Conservation (phyloP, 371 early-diverging fungal species). For the Funneliformis caledonium region DNA sequence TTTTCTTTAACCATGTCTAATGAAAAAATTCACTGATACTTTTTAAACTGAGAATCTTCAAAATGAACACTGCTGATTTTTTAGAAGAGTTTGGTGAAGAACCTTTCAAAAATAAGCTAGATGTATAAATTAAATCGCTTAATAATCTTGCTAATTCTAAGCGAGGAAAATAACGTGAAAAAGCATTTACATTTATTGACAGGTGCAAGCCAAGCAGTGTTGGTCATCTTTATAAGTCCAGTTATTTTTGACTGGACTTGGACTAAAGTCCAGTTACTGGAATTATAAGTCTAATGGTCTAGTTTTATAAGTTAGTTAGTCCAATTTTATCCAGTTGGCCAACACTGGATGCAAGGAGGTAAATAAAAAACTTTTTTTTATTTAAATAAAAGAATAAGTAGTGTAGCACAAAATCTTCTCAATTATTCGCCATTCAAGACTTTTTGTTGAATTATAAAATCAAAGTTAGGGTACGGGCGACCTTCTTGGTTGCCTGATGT, state of each 20-base stretch:
- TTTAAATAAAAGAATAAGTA: not conserved
- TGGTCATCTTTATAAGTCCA: no score
- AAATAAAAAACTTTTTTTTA: not conserved
- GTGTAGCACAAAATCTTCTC: not conserved
- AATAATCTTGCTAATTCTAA: not conserved
- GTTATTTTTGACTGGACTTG: no score
- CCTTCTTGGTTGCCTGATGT: not conserved
- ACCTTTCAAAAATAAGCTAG: slow-evolving; percentile 5
- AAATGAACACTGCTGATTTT: not conserved
- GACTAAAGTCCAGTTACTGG: no score
- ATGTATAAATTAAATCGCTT: not conserved
- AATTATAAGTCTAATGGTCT: no score
- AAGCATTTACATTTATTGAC: not conserved
- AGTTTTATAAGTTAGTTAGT: no score
- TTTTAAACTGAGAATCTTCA: not conserved
- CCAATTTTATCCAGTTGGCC: no score
- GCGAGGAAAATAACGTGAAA: not conserved
- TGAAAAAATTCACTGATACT: no score
- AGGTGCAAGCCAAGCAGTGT: no score
- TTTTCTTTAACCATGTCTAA: no score
- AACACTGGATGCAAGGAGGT: not conserved
- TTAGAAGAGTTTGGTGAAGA: not conserved
- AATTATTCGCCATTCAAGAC: not conserved
- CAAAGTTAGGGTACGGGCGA: not conserved
- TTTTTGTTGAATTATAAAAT: not conserved